A percentile compares a stretch with the other conserved stretches of the same genome.
Evolutionary conservation across 495 filamentous ascomycete genomes (phyloP).

Genomic region (Trichoderma virens): DNA sequence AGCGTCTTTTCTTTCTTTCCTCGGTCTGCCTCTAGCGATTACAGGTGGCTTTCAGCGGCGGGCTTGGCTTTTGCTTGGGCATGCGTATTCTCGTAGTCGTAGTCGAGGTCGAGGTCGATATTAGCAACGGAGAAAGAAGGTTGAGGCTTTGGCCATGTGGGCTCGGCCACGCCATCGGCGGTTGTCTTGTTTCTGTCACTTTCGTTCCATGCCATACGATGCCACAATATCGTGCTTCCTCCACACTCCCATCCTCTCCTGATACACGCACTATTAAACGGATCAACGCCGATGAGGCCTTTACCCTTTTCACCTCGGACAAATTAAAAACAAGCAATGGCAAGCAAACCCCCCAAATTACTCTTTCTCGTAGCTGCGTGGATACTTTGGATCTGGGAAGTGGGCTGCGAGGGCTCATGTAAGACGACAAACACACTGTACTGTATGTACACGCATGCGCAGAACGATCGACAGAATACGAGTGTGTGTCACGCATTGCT

Average conservation of each 20-base stretch:
- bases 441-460: not conserved
- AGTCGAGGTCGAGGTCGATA: too few relatives aligned
- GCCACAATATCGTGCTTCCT: not conserved
- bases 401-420: not conserved
- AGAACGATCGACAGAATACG: constrained; percentile 1
- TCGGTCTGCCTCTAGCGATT: too few relatives aligned
- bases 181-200: not conserved
- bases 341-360: not conserved
- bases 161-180: not conserved
- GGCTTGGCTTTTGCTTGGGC: too few relatives aligned
- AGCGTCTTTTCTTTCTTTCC: not conserved
- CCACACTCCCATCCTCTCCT: not conserved
- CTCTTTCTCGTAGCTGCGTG: not conserved
- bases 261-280: not conserved
- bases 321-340: not conserved
- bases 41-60: too few relatives aligned
- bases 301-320: not conserved
- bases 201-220: not conserved
- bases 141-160: not conserved
- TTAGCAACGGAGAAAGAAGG: too few relatives aligned
- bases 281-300: not conserved
- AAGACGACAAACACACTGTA: not conserved
- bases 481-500: not conserved
- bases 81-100: too few relatives aligned
- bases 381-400: not conserved